phyloP scores from a whole-genome alignment of 2,329 filamentous ascomycete genomes.

The Pseudogymnoascus sp. region DNA sequence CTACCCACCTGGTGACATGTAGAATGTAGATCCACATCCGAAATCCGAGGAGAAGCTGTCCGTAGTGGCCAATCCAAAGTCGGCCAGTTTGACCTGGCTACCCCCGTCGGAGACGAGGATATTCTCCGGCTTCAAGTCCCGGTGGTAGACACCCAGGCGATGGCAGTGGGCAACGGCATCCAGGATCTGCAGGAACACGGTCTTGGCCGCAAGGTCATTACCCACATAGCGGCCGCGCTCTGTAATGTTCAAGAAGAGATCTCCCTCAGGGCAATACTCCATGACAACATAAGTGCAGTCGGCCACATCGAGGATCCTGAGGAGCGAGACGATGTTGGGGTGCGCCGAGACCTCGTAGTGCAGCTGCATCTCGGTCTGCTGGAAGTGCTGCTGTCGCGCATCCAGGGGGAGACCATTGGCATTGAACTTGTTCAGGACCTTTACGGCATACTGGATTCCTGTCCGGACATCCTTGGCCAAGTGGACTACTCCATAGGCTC shows the following conservation, averaged over 20 bases:
- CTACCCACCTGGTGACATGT: slow-evolving; percentile 94
- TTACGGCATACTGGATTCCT: slow-evolving; percentile 81
- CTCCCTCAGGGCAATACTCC: slow-evolving; percentile 94
- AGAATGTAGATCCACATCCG: slow-evolving; percentile 96
- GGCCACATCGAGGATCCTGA: slow-evolving; percentile 83
- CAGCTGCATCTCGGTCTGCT: slow-evolving; percentile 84
- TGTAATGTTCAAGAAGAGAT: slow-evolving; percentile 95
- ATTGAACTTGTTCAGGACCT: slow-evolving; percentile 90
- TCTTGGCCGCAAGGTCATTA: slow-evolving; percentile 80
- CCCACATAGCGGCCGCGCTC: slow-evolving; percentile 88
- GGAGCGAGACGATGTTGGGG: slow-evolving; percentile 85
- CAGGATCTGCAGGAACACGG: slow-evolving; percentile 88
- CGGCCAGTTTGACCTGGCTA: slow-evolving; percentile 86
- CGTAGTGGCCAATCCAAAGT: slow-evolving; percentile 90
- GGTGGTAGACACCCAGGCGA: slow-evolving; percentile 85
- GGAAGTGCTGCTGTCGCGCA: slow-evolving; percentile 77
- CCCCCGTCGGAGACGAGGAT: slow-evolving; percentile 85
- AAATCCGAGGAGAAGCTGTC: slow-evolving; percentile 84
- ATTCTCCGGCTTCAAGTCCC: slow-evolving; percentile 97
- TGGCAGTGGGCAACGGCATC: slow-evolving; percentile 97
- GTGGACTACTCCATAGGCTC: slow-evolving; percentile 96
- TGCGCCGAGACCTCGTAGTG: slow-evolving; percentile 86
- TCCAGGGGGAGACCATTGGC: slow-evolving; percentile 63
- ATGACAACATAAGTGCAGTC: slow-evolving; percentile 95
- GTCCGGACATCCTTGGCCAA: slow-evolving; percentile 77